Conservation (phyloP, 2,329 filamentous ascomycete genomes). For the Fusarium nisikadoi region DNA sequence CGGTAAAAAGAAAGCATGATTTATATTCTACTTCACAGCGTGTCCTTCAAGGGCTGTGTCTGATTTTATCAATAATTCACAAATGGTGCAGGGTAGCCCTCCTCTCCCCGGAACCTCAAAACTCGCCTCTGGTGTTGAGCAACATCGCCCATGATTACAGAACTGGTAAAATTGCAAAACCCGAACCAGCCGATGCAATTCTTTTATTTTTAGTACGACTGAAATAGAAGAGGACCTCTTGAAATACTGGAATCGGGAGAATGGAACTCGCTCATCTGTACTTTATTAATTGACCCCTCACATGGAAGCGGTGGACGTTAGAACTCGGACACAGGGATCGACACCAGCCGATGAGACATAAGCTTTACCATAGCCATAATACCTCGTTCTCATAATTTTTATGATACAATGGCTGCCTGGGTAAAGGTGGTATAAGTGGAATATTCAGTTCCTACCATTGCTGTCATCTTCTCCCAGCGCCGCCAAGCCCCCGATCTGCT, state of each 20-base stretch:
- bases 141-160: neutral
- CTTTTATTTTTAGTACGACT: accelerated
- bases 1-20: neutral
- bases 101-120: accelerated
- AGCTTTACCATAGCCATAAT: neutral
- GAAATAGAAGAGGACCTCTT: neutral
- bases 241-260: neutral
- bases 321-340: neutral
- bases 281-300: neutral
- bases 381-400: accelerated
- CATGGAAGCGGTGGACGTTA: neutral
- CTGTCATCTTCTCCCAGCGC: neutral
- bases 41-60: accelerated
- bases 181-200: accelerated
- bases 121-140: neutral
- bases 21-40: accelerated
- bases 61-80: neutral
- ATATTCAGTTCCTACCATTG: neutral
- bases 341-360: neutral
- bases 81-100: neutral
- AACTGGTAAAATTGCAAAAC: neutral
- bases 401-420: accelerated
- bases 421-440: neutral
- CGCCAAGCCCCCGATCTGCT: neutral
- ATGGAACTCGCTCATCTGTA: neutral